These are phyloP conservation scores for Musa troglodytarum DNA, from an alignment of 176 grass and related monocot species.

Conservation along the genomic window DNA sequence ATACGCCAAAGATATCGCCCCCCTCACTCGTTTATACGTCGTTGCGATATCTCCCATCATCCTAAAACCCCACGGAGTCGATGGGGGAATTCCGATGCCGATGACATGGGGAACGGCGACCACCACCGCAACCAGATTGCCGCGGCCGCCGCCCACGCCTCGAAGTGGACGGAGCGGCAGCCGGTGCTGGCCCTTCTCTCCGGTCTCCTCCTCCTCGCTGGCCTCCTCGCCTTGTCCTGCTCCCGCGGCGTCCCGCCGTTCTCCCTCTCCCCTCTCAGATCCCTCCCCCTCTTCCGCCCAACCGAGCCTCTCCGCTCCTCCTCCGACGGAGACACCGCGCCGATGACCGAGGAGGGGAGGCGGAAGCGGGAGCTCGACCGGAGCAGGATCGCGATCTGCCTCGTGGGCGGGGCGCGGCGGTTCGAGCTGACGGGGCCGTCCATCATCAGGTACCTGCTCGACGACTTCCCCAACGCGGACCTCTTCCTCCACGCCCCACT, in stretches of 20 bases:
- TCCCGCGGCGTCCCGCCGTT: background rate
- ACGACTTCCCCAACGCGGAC: constrained; percentile 22
- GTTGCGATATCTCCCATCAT: too few relatives aligned
- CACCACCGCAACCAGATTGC: background rate
- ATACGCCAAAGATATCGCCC: too few relatives aligned
- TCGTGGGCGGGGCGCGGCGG: constrained; percentile 76
- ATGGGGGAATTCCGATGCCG: background rate
- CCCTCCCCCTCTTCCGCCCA: background rate
- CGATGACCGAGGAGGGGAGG: background rate
- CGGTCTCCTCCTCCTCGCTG: background rate
- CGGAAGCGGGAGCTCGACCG: background rate
- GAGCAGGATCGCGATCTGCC: constrained; percentile 48
- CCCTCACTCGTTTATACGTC: too few relatives aligned
- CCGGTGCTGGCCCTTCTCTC: background rate
- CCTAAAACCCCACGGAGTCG: too few relatives aligned
- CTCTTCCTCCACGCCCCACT: constrained; percentile 82
- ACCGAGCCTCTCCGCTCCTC: background rate
- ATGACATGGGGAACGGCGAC: background rate
- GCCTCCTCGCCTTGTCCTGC: background rate
- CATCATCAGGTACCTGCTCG: constrained; percentile 58
- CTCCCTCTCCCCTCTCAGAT: background rate
- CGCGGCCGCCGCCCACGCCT: background rate
- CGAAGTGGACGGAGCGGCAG: background rate
- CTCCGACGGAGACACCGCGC: background rate
- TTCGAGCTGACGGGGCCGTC: constrained; percentile 90